A percentile compares a stretch with the other conserved stretches of the same genome.
Conservation (phyloP, 306 rosid species). For the Corylus heterophylla region DNA sequence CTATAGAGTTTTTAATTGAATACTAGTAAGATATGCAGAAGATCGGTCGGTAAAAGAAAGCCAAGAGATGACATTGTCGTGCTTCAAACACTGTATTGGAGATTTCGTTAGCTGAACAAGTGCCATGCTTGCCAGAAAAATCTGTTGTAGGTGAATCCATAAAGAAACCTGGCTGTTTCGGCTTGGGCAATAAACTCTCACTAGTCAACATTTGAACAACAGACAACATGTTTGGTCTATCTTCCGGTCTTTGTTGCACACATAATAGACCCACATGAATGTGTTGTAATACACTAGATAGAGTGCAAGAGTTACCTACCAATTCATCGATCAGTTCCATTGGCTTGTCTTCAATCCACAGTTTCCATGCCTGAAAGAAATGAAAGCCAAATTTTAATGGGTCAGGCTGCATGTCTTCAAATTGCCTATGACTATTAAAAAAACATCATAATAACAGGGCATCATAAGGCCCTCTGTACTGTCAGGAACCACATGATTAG, state of each 20-base stretch:
- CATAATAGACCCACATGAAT: slow-evolving; percentile 59
- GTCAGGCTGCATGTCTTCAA: not conserved
- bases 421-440: not conserved
- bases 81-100: slow-evolving; percentile 29
- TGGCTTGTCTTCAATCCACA: slow-evolving; percentile 28
- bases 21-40: too few relatives aligned
- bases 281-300: slow-evolving; percentile 35
- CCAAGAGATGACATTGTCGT: slow-evolving; percentile 6
- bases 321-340: slow-evolving; percentile 22
- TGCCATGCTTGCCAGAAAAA: slow-evolving; percentile 10
- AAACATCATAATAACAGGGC: not conserved
- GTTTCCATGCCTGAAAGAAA: slow-evolving; percentile 30
- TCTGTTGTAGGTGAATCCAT: slow-evolving; percentile 6
- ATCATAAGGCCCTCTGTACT: not conserved
- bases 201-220: slow-evolving; percentile 50
- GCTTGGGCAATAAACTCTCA: slow-evolving; percentile 40
- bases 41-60: too few relatives aligned
- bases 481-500: not conserved
- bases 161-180: slow-evolving; percentile 51
- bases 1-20: too few relatives aligned
- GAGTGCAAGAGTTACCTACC: not conserved
- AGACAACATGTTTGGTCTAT: slow-evolving; percentile 58
- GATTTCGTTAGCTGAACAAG: slow-evolving; percentile 28
- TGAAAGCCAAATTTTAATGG: not conserved
- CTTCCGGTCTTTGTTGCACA: slow-evolving; percentile 46